Base-by-base conservation (phyloP, 495 filamentous ascomycete species). In the Podospora anserina region DNA sequence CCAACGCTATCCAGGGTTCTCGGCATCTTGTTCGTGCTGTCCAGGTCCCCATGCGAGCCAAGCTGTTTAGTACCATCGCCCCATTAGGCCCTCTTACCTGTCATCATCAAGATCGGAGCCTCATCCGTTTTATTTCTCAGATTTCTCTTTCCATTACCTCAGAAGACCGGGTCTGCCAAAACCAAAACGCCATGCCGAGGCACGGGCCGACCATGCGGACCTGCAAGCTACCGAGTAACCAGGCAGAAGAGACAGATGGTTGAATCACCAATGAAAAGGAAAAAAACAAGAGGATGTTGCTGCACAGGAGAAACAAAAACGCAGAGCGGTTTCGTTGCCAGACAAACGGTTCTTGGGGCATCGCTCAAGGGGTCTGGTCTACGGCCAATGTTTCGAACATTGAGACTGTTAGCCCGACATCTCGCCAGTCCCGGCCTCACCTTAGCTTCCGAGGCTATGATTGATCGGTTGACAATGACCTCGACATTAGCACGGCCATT, bases 391-490 rank as follows among this genome's bases (percentile, higher is more conserved):
- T 19, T 58, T 58, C 34, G 56, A 53, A 28, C 6, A 65, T 27
- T n/a, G 62, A 57, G 56, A 58, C 55, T 19, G 55, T 58, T 32
- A 32, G 62, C 59, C 61, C 18, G 61, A 39, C 62, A 53, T 54
- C 55, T 64, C 49, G 61, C 39, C 63, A 60, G 61, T 23, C 23
- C 54, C 65, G 34, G 60, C 57, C 55, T 19, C 63, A 57, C 57
- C 55, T 19, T 65, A 57, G 63, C 39, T 53, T 73, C 64, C 68
- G 39, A 61, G 53, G 68, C 56, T 71, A 66, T 71, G 66, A 74
- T 74, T 72, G 74, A 76, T 39, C 64, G 66, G 39, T 49, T 49
- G 39, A 49, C 39, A 49, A 11, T 49, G 39, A 49, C 9, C 39
- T 49, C 13, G 39, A 18, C 39, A 49, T 49, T 49, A 49, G 39